Evolutionary conservation across 768 basidiomycete genomes (phyloP).

Genomic region (Termitomyces titanicus): DNA sequence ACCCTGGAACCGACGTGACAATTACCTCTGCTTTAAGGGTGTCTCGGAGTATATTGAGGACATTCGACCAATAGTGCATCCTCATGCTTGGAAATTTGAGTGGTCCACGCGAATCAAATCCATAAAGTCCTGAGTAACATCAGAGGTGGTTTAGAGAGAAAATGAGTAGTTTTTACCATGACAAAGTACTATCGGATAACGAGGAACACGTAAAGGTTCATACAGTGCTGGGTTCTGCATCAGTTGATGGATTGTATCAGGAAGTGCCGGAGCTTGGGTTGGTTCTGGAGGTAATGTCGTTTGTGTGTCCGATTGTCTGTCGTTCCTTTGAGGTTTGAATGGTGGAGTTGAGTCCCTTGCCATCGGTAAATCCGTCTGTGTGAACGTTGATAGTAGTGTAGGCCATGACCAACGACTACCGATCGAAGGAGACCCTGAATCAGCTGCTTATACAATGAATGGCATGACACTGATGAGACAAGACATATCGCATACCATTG

Average conservation of each 20-base stretch:
- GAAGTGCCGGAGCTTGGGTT: conserved; percentile 16
- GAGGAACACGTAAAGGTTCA: conserved; percentile 74
- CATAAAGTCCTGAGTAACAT: conserved; percentile 70
- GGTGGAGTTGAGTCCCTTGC: conserved; percentile 17
- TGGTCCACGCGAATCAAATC: conserved; percentile 90
- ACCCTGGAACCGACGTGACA: conserved; percentile 93
- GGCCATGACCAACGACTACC: conserved; percentile 25
- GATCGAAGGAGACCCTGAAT: conserved; percentile 5
- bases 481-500: neutral
- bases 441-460: neutral
- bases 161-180: conserved; percentile 60
- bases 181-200: conserved; percentile 91
- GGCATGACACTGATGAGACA: neutral
- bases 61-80: conserved; percentile 93
- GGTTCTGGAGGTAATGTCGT: conserved; percentile 17
- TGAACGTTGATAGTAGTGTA: conserved; percentile 19
- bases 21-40: conserved; percentile 92
- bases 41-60: conserved; percentile 74
- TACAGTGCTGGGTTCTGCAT: conserved; percentile 75
- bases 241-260: conserved; percentile 63
- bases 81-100: conserved; percentile 76
- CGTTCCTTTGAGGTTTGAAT: conserved; percentile 11
- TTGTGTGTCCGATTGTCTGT: conserved; percentile 5
- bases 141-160: neutral
- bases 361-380: conserved; percentile 13